Conservation (phyloP, 352 stramenopile species). For the Pythium vanterpoolii region DNA sequence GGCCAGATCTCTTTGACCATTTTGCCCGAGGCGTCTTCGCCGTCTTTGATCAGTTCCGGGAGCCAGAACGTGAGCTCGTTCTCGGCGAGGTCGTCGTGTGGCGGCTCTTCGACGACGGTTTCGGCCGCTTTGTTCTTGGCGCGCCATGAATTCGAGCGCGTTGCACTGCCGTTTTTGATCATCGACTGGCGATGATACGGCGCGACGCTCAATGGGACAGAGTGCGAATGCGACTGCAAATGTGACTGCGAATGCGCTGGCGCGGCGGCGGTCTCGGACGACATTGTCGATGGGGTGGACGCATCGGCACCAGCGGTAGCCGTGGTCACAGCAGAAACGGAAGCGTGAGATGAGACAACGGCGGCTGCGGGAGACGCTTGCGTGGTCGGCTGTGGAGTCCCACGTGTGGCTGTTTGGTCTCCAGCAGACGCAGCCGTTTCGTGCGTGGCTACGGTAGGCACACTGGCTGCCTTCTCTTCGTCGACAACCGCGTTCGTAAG, state of each 20-base stretch:
- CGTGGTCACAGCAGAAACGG: too few relatives aligned
- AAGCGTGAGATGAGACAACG: too few relatives aligned
- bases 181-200: conserved; percentile 23
- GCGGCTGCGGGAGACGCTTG: too few relatives aligned
- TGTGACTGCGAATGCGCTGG: too few relatives aligned
- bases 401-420: too few relatives aligned
- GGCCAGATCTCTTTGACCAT: conserved; percentile 52
- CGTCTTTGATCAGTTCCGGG: conserved; percentile 47
- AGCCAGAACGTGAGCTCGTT: conserved; percentile 51
- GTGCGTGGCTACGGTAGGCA: too few relatives aligned
- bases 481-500: conserved; percentile 11
- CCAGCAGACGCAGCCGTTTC: too few relatives aligned
- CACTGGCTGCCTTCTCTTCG: conserved; percentile 15
- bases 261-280: background rate
- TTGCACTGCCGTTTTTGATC: conserved; percentile 7
- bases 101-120: conserved; percentile 4
- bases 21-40: conserved; percentile 32
- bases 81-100: background rate
- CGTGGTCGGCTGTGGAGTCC: too few relatives aligned
- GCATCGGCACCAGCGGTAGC: too few relatives aligned
- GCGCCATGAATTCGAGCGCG: conserved; percentile 16
- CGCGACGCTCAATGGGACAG: background rate
- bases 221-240: too few relatives aligned
- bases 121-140: conserved; percentile 12
- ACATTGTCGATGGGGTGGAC: background rate